Conservation (phyloP, 2,329 filamentous ascomycete species). For the Myriosclerotinia duriaeana region DNA sequence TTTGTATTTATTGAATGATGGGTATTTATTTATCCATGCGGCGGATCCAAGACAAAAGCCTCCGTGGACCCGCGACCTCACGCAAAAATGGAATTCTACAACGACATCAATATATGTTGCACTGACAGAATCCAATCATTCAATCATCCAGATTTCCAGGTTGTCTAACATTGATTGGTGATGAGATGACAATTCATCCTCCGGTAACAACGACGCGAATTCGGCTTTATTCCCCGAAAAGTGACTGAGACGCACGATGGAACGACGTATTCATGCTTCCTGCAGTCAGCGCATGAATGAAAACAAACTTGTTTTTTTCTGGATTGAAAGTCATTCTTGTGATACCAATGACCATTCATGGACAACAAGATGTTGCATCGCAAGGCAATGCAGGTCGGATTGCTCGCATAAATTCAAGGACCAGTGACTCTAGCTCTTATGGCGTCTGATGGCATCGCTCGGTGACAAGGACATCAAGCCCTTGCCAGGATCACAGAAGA, state of each 20-base stretch:
- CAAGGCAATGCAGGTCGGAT: background rate
- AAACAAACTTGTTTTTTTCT: background rate
- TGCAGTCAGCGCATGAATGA: constrained; percentile 11
- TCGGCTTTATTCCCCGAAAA: constrained; percentile 7
- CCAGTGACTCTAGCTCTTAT: background rate
- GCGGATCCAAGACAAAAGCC: background rate
- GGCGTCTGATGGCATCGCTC: background rate
- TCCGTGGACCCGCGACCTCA: background rate
- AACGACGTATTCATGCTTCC: constrained; percentile 6
- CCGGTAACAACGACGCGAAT: background rate
- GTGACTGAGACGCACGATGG: background rate
- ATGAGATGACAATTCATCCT: constrained; percentile 2
- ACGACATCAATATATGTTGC: background rate
- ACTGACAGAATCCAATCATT: background rate
- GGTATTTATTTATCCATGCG: background rate
- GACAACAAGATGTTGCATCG: background rate
- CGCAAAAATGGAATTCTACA: background rate
- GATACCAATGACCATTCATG: too few relatives aligned
- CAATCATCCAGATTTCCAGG: background rate
- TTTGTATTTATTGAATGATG: background rate
- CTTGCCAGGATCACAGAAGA: background rate
- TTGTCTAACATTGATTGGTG: background rate
- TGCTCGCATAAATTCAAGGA: constrained; percentile 8
- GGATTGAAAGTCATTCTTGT: background rate
- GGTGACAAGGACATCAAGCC: background rate